These are phyloP conservation scores for Mucuna pruriens DNA, from an alignment of 306 rosid species.

Conservation along the genomic window DNA sequence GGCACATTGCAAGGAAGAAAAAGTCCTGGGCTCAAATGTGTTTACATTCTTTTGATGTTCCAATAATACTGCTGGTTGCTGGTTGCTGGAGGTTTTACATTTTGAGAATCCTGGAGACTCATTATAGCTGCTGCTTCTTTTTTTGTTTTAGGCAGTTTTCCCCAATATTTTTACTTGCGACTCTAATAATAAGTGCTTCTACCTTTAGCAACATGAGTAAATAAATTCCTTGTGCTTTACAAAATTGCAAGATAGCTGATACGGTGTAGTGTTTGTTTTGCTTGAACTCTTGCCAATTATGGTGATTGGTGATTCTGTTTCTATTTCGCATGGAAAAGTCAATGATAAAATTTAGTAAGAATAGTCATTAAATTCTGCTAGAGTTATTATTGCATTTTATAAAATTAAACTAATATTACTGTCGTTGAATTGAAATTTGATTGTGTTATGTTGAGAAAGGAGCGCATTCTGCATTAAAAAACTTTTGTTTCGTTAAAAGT, in stretches of 20 bases:
- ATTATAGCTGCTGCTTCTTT: background rate
- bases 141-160: background rate
- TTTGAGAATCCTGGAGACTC: slow-evolving; percentile 18
- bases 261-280: slow-evolving; percentile 2
- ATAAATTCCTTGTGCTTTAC: slow-evolving; percentile 16
- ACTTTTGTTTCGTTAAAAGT: no score
- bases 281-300: background rate
- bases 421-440: no score
- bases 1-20: slow-evolving; percentile 37
- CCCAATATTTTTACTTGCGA: slow-evolving; percentile 1
- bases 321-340: background rate
- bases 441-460: no score
- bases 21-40: background rate
- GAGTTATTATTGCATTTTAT: background rate
- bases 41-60: slow-evolving; percentile 37
- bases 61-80: background rate
- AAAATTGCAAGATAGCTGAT: slow-evolving; percentile 18
- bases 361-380: background rate
- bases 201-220: slow-evolving; percentile 14
- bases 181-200: slow-evolving; percentile 16
- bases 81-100: slow-evolving; percentile 10
- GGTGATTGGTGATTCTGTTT: background rate
- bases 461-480: no score
- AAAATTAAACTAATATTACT: background rate
- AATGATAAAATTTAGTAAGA: background rate